Percentiles rank a stretch among this genome's conserved stretches.
Conservation (phyloP, 2,329 filamentous ascomycete genomes). For the Biscogniauxia mediterranea region DNA sequence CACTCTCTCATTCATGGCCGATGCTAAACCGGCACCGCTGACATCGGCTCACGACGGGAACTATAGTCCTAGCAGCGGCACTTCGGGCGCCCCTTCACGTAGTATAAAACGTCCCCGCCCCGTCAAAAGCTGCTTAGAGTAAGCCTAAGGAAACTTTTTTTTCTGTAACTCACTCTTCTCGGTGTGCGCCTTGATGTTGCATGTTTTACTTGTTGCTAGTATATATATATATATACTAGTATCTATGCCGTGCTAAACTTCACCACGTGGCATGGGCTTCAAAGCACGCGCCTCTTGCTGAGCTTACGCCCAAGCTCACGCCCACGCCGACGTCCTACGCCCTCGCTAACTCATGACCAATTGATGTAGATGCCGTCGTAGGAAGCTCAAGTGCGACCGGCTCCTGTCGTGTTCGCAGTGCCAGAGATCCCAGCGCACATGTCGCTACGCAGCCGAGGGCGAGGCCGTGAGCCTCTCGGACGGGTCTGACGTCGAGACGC, state of each 20-base stretch:
- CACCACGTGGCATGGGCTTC: too few species aligned
- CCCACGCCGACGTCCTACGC: too few species aligned
- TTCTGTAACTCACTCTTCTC: too few species aligned
- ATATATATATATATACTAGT: too few species aligned
- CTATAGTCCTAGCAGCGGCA: slow-evolving; percentile 17
- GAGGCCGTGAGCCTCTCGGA: slow-evolving; percentile 49
- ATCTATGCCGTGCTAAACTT: not conserved
- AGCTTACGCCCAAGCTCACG: slow-evolving; percentile 27
- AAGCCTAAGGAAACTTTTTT: slow-evolving; percentile 1
- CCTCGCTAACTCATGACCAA: not conserved
- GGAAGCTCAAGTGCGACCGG: slow-evolving; percentile 59
- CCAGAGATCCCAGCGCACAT: slow-evolving; percentile 53
- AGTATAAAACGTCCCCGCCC: slow-evolving; percentile 30
- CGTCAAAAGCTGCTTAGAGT: slow-evolving; percentile 29
- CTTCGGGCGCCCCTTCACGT: slow-evolving; percentile 10
- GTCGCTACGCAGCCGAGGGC: slow-evolving; percentile 51
- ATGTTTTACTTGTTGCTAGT: too few species aligned
- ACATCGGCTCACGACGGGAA: slow-evolving; percentile 14
- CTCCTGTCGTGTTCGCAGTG: slow-evolving; percentile 57
- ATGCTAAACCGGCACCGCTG: slow-evolving; percentile 15
- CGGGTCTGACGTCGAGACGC: slow-evolving; percentile 39
- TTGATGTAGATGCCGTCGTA: slow-evolving; percentile 33
- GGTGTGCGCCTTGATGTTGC: too few species aligned
- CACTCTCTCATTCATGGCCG: slow-evolving; percentile 14
- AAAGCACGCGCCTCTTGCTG: not conserved